A percentile compares a stretch with the other conserved stretches of the same genome.
These are phyloP conservation scores for Hanseniaspora taiwanica DNA, from an alignment of 805 yeast species.

Conservation along the genomic window DNA sequence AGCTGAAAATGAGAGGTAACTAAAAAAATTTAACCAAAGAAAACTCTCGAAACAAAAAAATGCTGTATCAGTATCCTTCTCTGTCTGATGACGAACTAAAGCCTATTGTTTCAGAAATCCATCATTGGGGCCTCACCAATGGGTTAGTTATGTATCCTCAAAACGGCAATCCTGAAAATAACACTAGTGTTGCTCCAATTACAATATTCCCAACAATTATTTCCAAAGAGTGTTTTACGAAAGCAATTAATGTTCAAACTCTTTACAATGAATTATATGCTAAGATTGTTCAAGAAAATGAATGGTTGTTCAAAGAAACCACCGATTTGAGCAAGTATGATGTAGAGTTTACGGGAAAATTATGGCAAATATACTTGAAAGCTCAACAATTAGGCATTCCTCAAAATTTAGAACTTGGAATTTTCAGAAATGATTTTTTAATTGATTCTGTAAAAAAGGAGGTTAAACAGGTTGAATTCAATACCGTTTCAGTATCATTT, in stretches of 20 bases:
- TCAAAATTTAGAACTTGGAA: slow-evolving; percentile 64
- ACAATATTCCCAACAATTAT: slow-evolving; percentile 88
- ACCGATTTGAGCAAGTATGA: slow-evolving; percentile 45
- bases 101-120: slow-evolving; percentile 26
- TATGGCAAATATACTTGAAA: slow-evolving; percentile 45
- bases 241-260: slow-evolving; percentile 54
- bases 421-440: slow-evolving; percentile 87
- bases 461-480: slow-evolving; percentile 91
- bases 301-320: slow-evolving; percentile 52
- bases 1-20: too few species aligned
- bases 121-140: slow-evolving; percentile 68
- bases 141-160: slow-evolving; percentile 72
- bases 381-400: slow-evolving; percentile 36
- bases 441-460: slow-evolving; percentile 31
- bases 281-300: slow-evolving; percentile 36
- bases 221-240: slow-evolving; percentile 50
- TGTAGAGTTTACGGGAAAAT: slow-evolving; percentile 66
- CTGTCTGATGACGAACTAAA: slow-evolving; percentile 22
- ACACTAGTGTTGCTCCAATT: slow-evolving; percentile 62
- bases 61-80: slow-evolving; percentile 12
- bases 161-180: slow-evolving; percentile 28
- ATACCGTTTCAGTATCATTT: slow-evolving; percentile 90
- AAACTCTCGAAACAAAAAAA: neutral
- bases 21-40: too few species aligned
- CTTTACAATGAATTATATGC: slow-evolving; percentile 65